These are phyloP conservation scores for Erysimum cheiranthoides DNA, from an alignment of 345 rosid genomes.

Conservation along the genomic window DNA sequence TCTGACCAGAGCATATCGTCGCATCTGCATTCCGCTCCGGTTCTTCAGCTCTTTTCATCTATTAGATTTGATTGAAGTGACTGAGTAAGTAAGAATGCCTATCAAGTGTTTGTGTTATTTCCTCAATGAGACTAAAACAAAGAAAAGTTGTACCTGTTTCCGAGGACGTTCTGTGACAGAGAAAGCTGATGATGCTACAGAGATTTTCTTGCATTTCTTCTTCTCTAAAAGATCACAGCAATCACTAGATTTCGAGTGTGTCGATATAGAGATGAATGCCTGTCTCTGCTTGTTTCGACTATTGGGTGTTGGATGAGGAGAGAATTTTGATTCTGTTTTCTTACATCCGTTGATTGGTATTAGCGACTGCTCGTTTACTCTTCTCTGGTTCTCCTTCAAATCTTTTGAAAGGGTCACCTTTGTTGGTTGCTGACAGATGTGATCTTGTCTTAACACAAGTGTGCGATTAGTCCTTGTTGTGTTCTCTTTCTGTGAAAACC, in stretches of 20 bases:
- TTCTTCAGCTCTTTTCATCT: conserved; percentile 39
- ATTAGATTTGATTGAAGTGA: background rate
- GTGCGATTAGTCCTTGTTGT: background rate
- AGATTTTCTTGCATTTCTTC: conserved; percentile 24
- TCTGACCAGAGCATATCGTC: conserved; percentile 6
- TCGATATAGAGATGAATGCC: background rate
- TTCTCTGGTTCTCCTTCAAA: conserved; percentile 1
- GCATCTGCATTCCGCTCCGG: conserved; percentile 23
- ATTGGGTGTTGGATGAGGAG: conserved; percentile 3
- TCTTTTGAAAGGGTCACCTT: conserved; percentile 9
- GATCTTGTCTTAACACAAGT: conserved; percentile 1
- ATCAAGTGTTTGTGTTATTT: background rate
- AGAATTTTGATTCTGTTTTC: background rate
- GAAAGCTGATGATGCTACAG: conserved; percentile 28
- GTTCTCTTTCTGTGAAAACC: conserved; percentile 22
- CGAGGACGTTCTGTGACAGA: conserved; percentile 20
- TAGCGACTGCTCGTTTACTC: background rate
- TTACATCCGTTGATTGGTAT: background rate
- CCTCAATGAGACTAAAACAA: background rate
- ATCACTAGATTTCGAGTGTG: background rate
- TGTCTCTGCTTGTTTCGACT: conserved; percentile 8
- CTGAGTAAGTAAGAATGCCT: background rate
- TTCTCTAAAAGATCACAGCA: conserved; percentile 2
- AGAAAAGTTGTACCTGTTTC: conserved; percentile 22
- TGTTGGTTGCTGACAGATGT: conserved; percentile 4